Conservation (phyloP, 805 yeast species). For the Metschnikowia vanudenii region DNA sequence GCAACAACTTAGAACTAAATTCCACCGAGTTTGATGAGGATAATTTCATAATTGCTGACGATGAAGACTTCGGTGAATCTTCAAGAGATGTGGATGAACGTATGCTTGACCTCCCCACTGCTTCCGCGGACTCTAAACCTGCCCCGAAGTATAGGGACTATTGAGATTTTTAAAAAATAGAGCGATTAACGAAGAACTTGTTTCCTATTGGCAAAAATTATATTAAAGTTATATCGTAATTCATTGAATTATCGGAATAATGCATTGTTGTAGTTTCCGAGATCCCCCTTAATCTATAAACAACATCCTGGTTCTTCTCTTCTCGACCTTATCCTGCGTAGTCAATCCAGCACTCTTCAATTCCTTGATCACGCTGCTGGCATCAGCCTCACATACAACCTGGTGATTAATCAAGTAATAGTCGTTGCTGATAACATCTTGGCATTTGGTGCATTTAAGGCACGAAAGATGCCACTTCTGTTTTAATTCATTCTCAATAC, state of each 20-base stretch:
- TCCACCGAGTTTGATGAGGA: constrained; percentile 41
- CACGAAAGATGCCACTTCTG: constrained; percentile 78
- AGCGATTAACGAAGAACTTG: not conserved
- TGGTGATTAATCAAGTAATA: constrained; percentile 50
- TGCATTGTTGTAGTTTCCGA: not conserved
- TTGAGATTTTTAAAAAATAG: not conserved
- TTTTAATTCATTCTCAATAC: constrained; percentile 71
- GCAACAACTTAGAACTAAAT: constrained; percentile 33
- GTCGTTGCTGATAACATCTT: constrained; percentile 48
- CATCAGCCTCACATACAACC: constrained; percentile 53
- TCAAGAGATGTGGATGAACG: constrained; percentile 1
- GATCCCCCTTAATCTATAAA: constrained; percentile 25
- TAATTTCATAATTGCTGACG: constrained; percentile 41
- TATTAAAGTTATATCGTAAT: constrained; percentile 2
- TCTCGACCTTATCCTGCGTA: constrained; percentile 38
- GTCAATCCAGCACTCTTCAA: constrained; percentile 14
- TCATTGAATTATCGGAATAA: not conserved
- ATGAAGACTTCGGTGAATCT: constrained; percentile 16
- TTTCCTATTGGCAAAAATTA: not conserved
- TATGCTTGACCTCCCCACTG: not conserved
- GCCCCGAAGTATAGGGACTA: constrained; percentile 8
- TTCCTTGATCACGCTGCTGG: constrained; percentile 28
- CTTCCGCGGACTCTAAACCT: not conserved
- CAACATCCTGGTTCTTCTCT: constrained; percentile 43
- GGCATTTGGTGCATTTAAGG: constrained; percentile 66